These are phyloP conservation scores for Barnettozyma pratensis DNA, from an alignment of 805 yeast genomes.

Conservation along the genomic window DNA sequence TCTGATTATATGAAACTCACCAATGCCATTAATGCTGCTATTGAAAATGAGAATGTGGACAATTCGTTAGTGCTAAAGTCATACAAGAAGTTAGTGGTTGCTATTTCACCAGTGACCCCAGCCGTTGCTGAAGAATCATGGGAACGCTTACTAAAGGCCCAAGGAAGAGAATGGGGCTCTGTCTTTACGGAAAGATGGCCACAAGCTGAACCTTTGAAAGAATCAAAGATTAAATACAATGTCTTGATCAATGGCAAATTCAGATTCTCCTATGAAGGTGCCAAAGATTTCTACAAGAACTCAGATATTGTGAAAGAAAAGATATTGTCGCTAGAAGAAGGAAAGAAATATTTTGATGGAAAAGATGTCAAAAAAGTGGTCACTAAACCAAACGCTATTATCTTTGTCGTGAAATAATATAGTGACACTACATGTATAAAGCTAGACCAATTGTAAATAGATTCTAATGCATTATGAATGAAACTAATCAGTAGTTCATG, in stretches of 20 bases:
- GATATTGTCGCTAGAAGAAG: slow-evolving; percentile 30
- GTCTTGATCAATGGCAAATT: slow-evolving; percentile 74
- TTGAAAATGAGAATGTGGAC: slow-evolving; percentile 33
- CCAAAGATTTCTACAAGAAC: slow-evolving; percentile 32
- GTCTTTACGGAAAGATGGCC: slow-evolving; percentile 71
- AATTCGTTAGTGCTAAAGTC: slow-evolving; percentile 41
- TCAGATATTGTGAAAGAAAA: slow-evolving; percentile 33
- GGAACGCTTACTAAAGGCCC: slow-evolving; percentile 36
- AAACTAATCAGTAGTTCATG: too few species aligned
- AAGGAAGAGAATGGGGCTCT: slow-evolving; percentile 37
- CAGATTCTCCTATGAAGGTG: slow-evolving; percentile 40
- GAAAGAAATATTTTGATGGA: slow-evolving; percentile 35
- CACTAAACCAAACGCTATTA: slow-evolving; percentile 35
- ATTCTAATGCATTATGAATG: not conserved
- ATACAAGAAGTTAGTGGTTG: slow-evolving; percentile 49
- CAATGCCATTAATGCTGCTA: slow-evolving; percentile 38
- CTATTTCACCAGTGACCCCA: slow-evolving; percentile 80
- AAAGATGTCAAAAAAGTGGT: slow-evolving; percentile 49
- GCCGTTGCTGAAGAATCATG: slow-evolving; percentile 78
- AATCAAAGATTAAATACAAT: slow-evolving; percentile 39
- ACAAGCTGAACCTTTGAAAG: slow-evolving; percentile 29
- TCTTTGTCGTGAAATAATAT: slow-evolving; percentile 15
- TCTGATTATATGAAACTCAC: slow-evolving; percentile 89
- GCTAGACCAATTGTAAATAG: not conserved
- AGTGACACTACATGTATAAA: not conserved